Conservation (phyloP, 108 stramenopile species). For the Cyclotella baltica region DNA sequence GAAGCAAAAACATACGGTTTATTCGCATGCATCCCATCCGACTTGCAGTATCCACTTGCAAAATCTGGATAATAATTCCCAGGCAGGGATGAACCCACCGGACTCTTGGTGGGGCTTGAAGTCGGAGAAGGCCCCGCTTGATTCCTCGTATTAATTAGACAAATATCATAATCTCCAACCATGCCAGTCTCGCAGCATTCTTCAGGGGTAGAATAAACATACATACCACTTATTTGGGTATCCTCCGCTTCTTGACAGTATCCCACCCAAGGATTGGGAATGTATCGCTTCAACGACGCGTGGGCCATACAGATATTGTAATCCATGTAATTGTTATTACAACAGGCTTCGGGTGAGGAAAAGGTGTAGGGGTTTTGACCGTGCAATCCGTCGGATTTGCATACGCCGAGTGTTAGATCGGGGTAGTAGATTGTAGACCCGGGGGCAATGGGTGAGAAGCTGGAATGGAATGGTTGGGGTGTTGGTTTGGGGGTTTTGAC, state of each 20-base stretch:
- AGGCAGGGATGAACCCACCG: background rate
- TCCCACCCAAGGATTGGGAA: constrained; percentile 11
- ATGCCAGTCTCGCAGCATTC: constrained; percentile 12
- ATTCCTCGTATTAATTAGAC: background rate
- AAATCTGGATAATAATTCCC: constrained; percentile 16
- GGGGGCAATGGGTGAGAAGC: background rate
- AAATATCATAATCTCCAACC: constrained; percentile 10
- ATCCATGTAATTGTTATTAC: constrained; percentile 14
- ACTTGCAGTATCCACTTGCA: background rate
- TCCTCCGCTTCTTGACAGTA: constrained; percentile 9
- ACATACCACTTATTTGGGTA: background rate
- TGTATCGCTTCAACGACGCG: background rate
- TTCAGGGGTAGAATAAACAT: constrained; percentile 1
- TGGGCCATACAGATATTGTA: constrained; percentile 13
- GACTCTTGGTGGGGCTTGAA: background rate
- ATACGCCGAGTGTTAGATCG: background rate
- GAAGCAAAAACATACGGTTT: constrained; percentile 7
- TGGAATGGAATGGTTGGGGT: background rate
- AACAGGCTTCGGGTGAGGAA: constrained; percentile 1
- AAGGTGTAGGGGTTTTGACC: background rate
- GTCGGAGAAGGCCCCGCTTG: background rate
- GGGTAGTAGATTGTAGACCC: constrained; percentile 24
- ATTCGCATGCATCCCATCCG: background rate
- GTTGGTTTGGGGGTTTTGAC: background rate
- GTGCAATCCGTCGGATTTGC: constrained; percentile 18